Evolutionary conservation across 2,329 filamentous ascomycete species (phyloP).

Genomic region (Bipolaris bicolor): DNA sequence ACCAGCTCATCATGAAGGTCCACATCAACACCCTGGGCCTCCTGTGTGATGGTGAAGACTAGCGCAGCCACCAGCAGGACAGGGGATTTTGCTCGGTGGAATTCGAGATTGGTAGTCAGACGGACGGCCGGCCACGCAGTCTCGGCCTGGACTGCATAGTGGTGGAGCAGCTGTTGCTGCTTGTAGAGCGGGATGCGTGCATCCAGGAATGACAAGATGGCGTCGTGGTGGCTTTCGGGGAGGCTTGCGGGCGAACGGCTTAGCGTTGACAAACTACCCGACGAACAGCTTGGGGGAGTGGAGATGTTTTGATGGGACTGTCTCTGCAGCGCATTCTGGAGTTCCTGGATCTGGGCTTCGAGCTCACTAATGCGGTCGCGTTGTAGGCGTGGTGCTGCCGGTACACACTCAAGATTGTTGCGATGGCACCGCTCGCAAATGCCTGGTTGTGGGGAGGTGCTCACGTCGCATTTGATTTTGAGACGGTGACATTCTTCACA

Average conservation of each 20-base stretch:
- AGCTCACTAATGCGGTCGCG: conserved; percentile 37
- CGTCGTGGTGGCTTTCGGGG: conserved; percentile 22
- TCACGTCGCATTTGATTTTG: conserved; percentile 41
- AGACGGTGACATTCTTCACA: conserved; percentile 40
- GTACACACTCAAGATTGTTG: conserved; percentile 30
- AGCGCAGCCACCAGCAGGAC: conserved; percentile 31
- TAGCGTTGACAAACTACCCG: conserved; percentile 12
- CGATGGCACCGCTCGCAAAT: conserved; percentile 35
- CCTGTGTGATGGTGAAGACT: conserved; percentile 27
- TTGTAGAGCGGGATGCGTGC: conserved; percentile 24
- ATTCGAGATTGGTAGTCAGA: conserved; percentile 17
- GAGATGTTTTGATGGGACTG: conserved; percentile 20
- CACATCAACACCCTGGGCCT: conserved; percentile 25
- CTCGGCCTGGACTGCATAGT: conserved; percentile 24
- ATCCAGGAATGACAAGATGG: conserved; percentile 31
- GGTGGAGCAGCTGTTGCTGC: conserved; percentile 29
- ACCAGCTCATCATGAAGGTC: conserved; percentile 36
- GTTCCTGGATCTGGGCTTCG: conserved; percentile 33
- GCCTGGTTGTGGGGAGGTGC: conserved; percentile 15
- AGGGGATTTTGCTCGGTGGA: conserved; percentile 30
- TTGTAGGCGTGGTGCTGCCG: conserved; percentile 35
- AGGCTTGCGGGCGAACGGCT: conserved; percentile 14
- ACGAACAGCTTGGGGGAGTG: conserved; percentile 25
- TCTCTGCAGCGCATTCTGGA: conserved; percentile 22
- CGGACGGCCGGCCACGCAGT: conserved; percentile 31